Conservation (phyloP, 2,329 filamentous ascomycete species). For the Phoma sp. region DNA sequence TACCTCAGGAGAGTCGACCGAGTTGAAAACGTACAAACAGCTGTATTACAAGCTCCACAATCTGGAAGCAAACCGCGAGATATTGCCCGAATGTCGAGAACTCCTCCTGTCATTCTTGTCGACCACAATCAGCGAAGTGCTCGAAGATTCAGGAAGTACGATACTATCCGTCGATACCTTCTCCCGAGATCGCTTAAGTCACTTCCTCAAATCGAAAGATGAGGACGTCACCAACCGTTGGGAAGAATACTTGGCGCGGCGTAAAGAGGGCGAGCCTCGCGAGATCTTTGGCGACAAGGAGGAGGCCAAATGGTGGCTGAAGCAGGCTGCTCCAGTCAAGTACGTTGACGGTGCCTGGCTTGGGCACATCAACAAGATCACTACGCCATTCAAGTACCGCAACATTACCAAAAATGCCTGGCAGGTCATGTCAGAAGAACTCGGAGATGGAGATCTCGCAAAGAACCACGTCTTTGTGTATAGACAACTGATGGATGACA, state of each 20-base stretch:
- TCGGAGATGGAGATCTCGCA: conserved; percentile 56
- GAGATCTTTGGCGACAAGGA: conserved; percentile 47
- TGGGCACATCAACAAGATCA: conserved; percentile 53
- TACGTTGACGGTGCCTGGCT: conserved; percentile 59
- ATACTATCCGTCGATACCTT: conserved; percentile 45
- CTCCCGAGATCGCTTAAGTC: conserved; percentile 25
- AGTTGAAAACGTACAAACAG: conserved; percentile 33
- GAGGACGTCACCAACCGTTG: conserved; percentile 39
- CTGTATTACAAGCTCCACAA: conserved; percentile 53
- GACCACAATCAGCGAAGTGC: conserved; percentile 37
- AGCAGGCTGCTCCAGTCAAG: conserved; percentile 52
- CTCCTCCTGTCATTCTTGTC: conserved; percentile 46
- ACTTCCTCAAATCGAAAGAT: conserved; percentile 45
- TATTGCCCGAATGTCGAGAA: conserved; percentile 42
- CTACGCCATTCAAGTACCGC: conserved; percentile 51
- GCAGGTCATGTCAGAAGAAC: conserved; percentile 58
- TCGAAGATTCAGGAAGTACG: conserved; percentile 15
- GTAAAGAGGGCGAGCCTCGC: conserved; percentile 40
- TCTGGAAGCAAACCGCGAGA: conserved; percentile 46
- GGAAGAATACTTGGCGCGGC: conserved; percentile 44
- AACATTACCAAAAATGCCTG: conserved; percentile 53
- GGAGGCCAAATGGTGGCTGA: conserved; percentile 51
- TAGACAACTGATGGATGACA: conserved; percentile 39
- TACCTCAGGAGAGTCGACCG: background rate
- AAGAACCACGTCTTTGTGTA: conserved; percentile 55